These are phyloP conservation scores for Dendrocalamus latiflorus DNA, from an alignment of 202 grass and related monocot species.

Conservation along the genomic window DNA sequence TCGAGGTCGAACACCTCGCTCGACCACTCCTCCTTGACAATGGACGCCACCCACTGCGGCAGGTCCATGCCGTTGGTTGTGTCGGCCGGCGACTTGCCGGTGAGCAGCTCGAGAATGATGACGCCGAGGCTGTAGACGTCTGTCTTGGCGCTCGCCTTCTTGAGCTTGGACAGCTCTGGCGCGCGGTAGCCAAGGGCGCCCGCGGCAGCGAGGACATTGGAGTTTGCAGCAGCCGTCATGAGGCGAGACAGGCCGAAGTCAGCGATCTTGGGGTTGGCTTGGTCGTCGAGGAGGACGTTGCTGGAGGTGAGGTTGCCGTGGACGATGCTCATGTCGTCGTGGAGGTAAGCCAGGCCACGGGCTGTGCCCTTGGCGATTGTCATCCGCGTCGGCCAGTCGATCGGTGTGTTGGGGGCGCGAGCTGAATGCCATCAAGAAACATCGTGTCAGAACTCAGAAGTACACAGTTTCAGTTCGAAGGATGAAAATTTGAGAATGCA, in stretches of 20 bases:
- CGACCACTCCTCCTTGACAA: conserved; percentile 71
- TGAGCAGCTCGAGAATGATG: conserved; percentile 60
- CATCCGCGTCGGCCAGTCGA: conserved; percentile 54
- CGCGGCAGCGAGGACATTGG: too few species aligned
- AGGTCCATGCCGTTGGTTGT: conserved; percentile 59
- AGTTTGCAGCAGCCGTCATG: too few species aligned
- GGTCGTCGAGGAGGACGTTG: too few species aligned
- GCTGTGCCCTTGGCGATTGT: conserved; percentile 56
- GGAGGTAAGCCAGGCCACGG: conserved; percentile 45
- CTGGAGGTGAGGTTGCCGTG: too few species aligned
- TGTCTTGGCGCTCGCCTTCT: too few species aligned
- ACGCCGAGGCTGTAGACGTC: conserved; percentile 52
- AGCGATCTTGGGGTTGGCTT: too few species aligned
- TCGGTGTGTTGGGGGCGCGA: too few species aligned
- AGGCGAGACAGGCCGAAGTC: too few species aligned
- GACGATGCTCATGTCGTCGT: too few species aligned
- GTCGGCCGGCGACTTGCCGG: conserved; percentile 59
- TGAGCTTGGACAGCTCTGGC: too few species aligned
- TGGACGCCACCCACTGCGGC: conserved; percentile 61
- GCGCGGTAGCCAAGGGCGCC: too few species aligned
- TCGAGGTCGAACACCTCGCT: conserved; percentile 76
- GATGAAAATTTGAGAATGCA: not conserved
- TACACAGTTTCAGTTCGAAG: not conserved
- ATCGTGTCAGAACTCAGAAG: not conserved
- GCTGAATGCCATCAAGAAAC: conserved; percentile 21